Evolutionary conservation across 2,329 filamentous ascomycete genomes (phyloP), one percentile per base, ranked within the genome.

Genomic region (Penicillium verrucosum): DNA sequence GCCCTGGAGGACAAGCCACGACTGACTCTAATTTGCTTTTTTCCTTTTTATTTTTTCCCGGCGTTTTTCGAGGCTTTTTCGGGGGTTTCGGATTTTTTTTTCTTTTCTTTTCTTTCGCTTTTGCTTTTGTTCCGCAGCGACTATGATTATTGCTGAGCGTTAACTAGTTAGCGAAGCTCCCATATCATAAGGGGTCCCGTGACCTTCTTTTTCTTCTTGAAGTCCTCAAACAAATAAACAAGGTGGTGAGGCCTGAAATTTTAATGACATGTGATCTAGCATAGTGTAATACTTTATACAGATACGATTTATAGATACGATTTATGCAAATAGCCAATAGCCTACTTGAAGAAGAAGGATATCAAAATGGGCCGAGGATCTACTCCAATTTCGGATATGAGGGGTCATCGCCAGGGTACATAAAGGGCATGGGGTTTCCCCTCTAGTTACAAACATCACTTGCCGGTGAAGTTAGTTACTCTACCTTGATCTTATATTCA

Each of bases 231-330:
- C 18, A 18, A 18, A 18, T 18, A 18, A 18, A 18, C 18, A 18
- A 18, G 18, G 18, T 18, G 18, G 18, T 18, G 18, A 18, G 18
- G 18, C 18, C 18, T 18, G 18, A 18, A 18, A 18, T 18, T 18
- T 18, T 18, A 18, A 18, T 18, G 18, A 18, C 18, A 18, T 18
- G 18, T 18, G 18, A 18, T 18, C 18, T 18, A 18, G 18, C 18
- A 18, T 18, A n/a, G 63, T 67, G 4, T 65, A 27, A 46, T 25
- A n/a, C 14, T 14, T 25, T 5, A 9, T 32, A 37, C 16, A 47
- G 5, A 25, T 21, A 47, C 3, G 12, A 25, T 16, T 34, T 23
- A 32, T 16, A 44, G 16, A 30, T 12, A 30, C 5, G 29, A 30
- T 32, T 32, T 32, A 32, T 18, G 6, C 8, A 4, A 3, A 27